A percentile compares a stretch with the other conserved stretches of the same genome.
These are phyloP conservation scores for Fusarium clavum DNA, from an alignment of 2,329 filamentous ascomycete genomes.

Conservation along the genomic window DNA sequence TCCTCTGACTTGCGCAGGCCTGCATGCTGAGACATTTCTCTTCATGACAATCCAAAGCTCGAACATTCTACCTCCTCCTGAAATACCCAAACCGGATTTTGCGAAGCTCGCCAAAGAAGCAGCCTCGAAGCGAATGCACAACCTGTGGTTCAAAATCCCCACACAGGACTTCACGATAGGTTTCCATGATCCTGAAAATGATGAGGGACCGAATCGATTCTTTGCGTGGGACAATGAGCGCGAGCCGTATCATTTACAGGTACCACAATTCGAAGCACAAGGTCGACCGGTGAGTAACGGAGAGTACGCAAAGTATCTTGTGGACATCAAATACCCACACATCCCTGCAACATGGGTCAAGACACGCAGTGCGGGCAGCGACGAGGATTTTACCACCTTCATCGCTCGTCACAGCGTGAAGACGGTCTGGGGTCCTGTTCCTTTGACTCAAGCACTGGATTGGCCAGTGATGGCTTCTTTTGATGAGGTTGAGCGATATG, in stretches of 20 bases:
- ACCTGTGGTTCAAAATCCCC: constrained; percentile 5
- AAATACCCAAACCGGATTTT: constrained; percentile 8
- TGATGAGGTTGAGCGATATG: constrained; percentile 25
- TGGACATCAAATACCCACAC: neutral
- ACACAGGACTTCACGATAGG: constrained; percentile 11
- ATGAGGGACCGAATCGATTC: constrained; percentile 20
- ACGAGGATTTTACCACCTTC: constrained; percentile 1
- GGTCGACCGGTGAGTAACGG: constrained; percentile 26
- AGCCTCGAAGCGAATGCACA: neutral
- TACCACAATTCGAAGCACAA: constrained; percentile 5
- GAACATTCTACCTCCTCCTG: neutral
- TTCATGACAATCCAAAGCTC: constrained; percentile 33
- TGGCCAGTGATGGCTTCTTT: constrained; percentile 32
- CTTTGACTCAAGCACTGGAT: constrained; percentile 11
- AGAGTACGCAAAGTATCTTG: constrained; percentile 17
- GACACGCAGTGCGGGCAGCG: neutral
- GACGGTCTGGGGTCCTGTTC: constrained; percentile 16
- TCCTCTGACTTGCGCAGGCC: neutral
- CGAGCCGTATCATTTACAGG: constrained; percentile 10
- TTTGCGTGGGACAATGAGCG: constrained; percentile 38
- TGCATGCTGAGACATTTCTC: constrained; percentile 31
- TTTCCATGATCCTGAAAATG: constrained; percentile 11
- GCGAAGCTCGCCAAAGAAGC: constrained; percentile 21
- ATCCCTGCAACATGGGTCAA: constrained; percentile 19
- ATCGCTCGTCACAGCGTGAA: constrained; percentile 21